Evolutionary conservation across 2,329 filamentous ascomycete genomes (phyloP), one percentile per base, ranked within the genome.

Genomic region (Cryphonectria carpinicola): DNA sequence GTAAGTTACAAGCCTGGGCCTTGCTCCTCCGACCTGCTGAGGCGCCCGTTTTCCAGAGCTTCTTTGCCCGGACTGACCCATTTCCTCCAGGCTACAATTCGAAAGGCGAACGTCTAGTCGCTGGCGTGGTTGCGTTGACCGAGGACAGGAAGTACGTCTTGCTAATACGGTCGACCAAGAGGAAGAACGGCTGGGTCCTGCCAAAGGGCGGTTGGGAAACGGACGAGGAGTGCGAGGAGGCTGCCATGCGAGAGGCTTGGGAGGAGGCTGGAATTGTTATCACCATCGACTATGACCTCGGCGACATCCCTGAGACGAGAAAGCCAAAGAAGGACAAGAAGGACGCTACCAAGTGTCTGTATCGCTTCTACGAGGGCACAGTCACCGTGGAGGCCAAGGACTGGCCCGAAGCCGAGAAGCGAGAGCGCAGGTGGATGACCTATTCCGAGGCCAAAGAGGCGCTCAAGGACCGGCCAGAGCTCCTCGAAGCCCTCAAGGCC

Each of bases 141-240:
- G 82, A 87, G 77, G 95, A 97, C 84, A 95, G 93, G 81, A 91
- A 90, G 77, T 92, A 93, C 81, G 95, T 99, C 73, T 87, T 99
- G 76, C 87, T 99, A 76, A 97, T 98, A 77, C 94, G 98, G 84
- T 97, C 94, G 68, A 95, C 93, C 67, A 89, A 93, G 74, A 91
- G 94, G 77, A 93, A 93, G 80, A 65, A 67, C 19, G 93, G 93
- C 77, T 99, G 96, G 96, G 96, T 99, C 60, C 87, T 99, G 71
- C 96, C 96, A 72, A 99, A 99, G 81, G 96, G 96, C 79, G 96
- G 96, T 72, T 99, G 96, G 95, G 96, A 99, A 82, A 92, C 90
- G 46, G 96, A 99, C 81, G 96, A 99, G 83, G 89, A 91, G 73
- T 96, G 93, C 74, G 89, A 92, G 73, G 89, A 95, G 80, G 93